Evolutionary conservation across 495 filamentous ascomycete genomes (phyloP), one percentile per base, ranked within the genome.

Genomic region (Penicillium coffeae): DNA sequence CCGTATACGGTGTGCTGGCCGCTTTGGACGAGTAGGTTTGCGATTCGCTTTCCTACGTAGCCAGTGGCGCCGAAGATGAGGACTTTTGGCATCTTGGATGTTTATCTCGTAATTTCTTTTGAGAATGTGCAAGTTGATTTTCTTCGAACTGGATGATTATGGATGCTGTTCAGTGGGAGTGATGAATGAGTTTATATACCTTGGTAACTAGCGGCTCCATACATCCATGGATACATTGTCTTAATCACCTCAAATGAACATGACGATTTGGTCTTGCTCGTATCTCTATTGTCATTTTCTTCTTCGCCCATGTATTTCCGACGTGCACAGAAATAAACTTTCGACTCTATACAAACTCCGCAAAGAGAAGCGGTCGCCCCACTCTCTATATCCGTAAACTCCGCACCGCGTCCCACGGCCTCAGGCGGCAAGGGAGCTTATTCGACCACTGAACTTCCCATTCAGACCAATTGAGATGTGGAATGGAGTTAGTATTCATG

Each of bases 71-170:
- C 50, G 19, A 42, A 33, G 8, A 52, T 38, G 12, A 52, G 45
- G 8, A 52, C 21, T 18, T 47, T 95, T 94, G 38, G 90, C 89
- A 64, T 94, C 62, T 89, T 93, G 16, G 9, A n/a, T 14, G 10
- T 41, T 22, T 8, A 20, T 13, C 13, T 14, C 22, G 3, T 21
- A n/a, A n/a, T 5, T 14, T 41, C 21, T 19, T 22, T 7, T 16
- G 14, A 1, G 38, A 10, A 5, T 30, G 25, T n/a, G n/a, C n/a
- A n/a, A n/a, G n/a, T 10, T 30, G 25, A 5, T 10, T 30, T 30
- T 30, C 4, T 30, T 30, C 25, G 25, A 30, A 30, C 25, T 30
- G 10, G 25, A 30, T 30, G 25, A 30, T 5, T 4, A 30, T 30
- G 5, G n/a, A n/a, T n/a, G n/a, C n/a, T n/a, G n/a, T n/a, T n/a